Percentiles rank a stretch among this genome's conserved stretches.
Evolutionary conservation across 768 basidiomycete species (phyloP).

Genomic region (Rubroboletus pulcherrimus): DNA sequence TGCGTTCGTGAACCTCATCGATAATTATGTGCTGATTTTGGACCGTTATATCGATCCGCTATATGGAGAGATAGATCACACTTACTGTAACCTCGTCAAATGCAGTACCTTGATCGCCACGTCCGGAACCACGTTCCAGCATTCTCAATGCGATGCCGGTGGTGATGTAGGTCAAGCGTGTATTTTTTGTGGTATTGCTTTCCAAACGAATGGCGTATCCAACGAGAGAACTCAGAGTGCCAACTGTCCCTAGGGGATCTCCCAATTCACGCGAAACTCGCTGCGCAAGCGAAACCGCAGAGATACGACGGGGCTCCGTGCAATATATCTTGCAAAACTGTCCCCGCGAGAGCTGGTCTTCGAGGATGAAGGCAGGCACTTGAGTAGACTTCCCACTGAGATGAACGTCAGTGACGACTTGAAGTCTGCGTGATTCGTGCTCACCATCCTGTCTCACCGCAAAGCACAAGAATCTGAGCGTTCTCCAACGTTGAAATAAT

Average conservation of each 20-base stretch:
- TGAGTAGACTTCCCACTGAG: conserved; percentile 94
- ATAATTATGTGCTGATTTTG: conserved; percentile 80
- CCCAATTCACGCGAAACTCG: conserved; percentile 91
- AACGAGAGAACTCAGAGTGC: conserved; percentile 73
- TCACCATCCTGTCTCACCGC: conserved; percentile 75
- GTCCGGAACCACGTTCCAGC: conserved; percentile 83
- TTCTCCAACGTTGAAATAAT: conserved; percentile 68
- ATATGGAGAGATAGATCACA: conserved; percentile 3
- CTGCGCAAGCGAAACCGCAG: conserved; percentile 92
- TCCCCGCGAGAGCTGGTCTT: conserved; percentile 80
- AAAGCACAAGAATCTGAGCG: conserved; percentile 85
- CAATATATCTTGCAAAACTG: conserved; percentile 87
- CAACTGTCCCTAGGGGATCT: conserved; percentile 74
- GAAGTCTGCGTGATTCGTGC: conserved; percentile 38
- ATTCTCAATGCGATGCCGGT: conserved; percentile 95
- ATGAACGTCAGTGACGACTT: conserved; percentile 3
- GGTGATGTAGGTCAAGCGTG: conserved; percentile 80
- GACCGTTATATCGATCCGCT: not conserved
- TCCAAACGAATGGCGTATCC: conserved; percentile 95
- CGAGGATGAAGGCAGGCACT: conserved; percentile 89
- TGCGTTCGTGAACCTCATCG: conserved; percentile 97
- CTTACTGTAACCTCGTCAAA: conserved; percentile 94
- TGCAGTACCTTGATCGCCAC: conserved; percentile 66
- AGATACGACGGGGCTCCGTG: conserved; percentile 94
- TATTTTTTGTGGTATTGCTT: conserved; percentile 76